Conservation (phyloP, 768 basidiomycete genomes). For the Russula foetens region DNA sequence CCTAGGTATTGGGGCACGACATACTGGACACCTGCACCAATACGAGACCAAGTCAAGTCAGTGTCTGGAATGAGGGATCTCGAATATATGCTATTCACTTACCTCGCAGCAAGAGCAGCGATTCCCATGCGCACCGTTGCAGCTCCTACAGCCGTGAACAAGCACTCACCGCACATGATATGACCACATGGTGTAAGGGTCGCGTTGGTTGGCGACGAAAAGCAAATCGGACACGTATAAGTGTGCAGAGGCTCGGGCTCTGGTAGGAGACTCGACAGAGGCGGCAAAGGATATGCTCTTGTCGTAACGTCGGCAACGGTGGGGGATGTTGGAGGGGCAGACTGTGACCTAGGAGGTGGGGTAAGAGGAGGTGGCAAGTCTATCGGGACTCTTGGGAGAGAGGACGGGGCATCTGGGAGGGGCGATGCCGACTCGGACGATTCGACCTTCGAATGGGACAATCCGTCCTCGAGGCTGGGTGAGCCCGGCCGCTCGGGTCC, state of each 20-base stretch:
- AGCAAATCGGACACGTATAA: slow-evolving; percentile 19
- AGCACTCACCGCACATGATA: slow-evolving; percentile 20
- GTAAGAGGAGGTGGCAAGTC: not conserved
- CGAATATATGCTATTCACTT: not conserved
- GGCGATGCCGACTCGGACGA: not conserved
- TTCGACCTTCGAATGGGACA: not conserved
- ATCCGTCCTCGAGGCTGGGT: not conserved
- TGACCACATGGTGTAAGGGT: slow-evolving; percentile 22
- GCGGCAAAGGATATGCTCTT: not conserved
- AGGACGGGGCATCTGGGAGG: not conserved
- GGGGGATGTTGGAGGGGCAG: slow-evolving; percentile 11
- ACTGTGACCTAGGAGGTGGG: not conserved
- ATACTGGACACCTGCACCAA: slow-evolving; percentile 18
- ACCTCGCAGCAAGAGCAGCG: slow-evolving; percentile 17
- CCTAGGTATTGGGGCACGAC: slow-evolving; percentile 18
- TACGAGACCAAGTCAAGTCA: not conserved
- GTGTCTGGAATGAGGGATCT: not conserved
- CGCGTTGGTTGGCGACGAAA: slow-evolving; percentile 17
- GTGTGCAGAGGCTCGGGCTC: slow-evolving; percentile 17
- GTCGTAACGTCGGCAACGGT: not conserved
- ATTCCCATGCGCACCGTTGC: slow-evolving; percentile 16
- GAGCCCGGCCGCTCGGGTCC: not conserved
- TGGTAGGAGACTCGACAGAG: not conserved
- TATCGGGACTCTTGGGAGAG: not conserved
- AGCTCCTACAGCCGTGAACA: slow-evolving; percentile 18